phyloP scores from a whole-genome alignment of 2,329 filamentous ascomycete species.

The Aspergillus melleus region DNA sequence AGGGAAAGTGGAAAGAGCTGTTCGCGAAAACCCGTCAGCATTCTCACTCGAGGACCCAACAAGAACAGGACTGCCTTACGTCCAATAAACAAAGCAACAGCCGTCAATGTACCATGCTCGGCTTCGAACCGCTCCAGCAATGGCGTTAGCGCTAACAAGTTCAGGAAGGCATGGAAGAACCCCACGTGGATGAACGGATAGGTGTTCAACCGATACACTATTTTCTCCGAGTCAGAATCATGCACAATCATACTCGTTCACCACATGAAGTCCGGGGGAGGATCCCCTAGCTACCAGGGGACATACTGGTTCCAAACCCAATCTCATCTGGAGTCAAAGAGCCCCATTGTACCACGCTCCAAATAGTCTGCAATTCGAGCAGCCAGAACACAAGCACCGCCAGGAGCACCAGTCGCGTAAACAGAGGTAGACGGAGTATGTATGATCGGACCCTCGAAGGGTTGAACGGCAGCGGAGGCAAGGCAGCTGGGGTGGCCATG shows the following conservation, averaged over 20 bases:
- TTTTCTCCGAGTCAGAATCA: constrained; percentile 1
- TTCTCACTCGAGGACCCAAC: constrained; percentile 3
- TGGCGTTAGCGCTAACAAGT: constrained; percentile 78
- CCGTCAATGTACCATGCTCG: constrained; percentile 86
- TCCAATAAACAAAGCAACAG: constrained; percentile 84
- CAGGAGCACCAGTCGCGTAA: constrained; percentile 70
- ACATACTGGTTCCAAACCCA: constrained; percentile 68
- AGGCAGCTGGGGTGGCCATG: constrained; percentile 50
- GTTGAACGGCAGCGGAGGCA: constrained; percentile 63
- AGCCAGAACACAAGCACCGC: constrained; percentile 70
- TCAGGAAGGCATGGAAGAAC: constrained; percentile 77
- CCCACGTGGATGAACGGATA: constrained; percentile 84
- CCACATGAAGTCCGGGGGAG: background rate
- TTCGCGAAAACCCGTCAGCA: constrained; percentile 18
- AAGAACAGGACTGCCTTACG: constrained; percentile 59
- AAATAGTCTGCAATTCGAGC: constrained; percentile 66
- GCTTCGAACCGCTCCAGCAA: constrained; percentile 90
- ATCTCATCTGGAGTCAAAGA: constrained; percentile 76
- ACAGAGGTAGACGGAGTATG: constrained; percentile 79
- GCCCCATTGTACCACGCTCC: constrained; percentile 75
- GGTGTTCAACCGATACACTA: constrained; percentile 91
- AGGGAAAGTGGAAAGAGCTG: constrained; percentile 77
- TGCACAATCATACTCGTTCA: constrained; percentile 1
- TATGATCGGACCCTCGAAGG: constrained; percentile 76
- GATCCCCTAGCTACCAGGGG: background rate